Evolutionary conservation across 495 filamentous ascomycete genomes (phyloP).

Genomic region (Tuber brumale): DNA sequence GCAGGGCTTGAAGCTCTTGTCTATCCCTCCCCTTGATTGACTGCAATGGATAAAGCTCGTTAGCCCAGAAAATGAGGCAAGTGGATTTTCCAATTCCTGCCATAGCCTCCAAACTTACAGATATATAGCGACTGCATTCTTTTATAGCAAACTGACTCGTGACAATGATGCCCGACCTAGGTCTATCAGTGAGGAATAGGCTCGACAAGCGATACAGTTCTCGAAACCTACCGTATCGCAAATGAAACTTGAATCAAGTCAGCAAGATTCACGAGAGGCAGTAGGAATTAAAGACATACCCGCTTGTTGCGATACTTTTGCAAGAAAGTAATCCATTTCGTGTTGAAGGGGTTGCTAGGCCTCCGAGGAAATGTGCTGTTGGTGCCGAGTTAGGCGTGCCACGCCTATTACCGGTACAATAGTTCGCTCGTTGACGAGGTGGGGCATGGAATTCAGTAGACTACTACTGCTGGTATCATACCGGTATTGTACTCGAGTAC

Average conservation of each 20-base stretch:
- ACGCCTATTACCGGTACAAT: slow-evolving; percentile 4
- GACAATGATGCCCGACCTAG: slow-evolving; percentile 76
- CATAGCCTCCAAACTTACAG: slow-evolving; percentile 48
- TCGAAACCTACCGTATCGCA: neutral
- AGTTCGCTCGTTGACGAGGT: slow-evolving; percentile 10
- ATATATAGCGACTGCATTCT: slow-evolving; percentile 72
- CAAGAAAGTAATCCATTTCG: slow-evolving; percentile 38
- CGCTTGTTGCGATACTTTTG: slow-evolving; percentile 39
- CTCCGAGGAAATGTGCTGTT: slow-evolving; percentile 14
- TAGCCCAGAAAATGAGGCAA: neutral
- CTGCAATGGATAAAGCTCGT: slow-evolving; percentile 42
- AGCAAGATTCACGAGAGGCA: neutral
- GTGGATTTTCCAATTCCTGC: slow-evolving; percentile 20
- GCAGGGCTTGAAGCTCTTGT: slow-evolving; percentile 63
- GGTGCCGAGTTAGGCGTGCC: slow-evolving; percentile 1
- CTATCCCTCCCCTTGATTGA: slow-evolving; percentile 62
- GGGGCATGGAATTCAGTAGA: slow-evolving; percentile 10
- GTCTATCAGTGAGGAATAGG: slow-evolving; percentile 16
- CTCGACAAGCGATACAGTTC: neutral
- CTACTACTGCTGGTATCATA: too few relatives aligned
- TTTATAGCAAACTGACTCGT: slow-evolving; percentile 78
- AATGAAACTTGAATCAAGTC: neutral
- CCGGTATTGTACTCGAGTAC: too few relatives aligned
- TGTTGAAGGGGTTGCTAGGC: neutral
- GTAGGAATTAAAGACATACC: neutral